Base-by-base conservation (phyloP, 2,329 filamentous ascomycete genomes). In the Seiridium cupressi region DNA sequence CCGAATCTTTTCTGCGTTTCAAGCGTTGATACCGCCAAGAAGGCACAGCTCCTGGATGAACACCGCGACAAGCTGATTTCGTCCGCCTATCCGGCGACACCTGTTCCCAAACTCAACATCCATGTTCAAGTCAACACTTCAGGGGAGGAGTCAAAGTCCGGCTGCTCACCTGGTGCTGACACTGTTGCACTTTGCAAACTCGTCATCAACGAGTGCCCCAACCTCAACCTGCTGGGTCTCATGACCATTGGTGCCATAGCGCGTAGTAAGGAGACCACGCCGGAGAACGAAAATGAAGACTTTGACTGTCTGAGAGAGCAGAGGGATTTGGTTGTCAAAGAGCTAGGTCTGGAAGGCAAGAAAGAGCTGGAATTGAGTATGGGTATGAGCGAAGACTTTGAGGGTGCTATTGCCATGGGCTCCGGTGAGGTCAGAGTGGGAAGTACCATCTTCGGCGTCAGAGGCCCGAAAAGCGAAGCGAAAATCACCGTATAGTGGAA, bases 181-280 rank as follows among this genome's bases (percentile, higher is more conserved):
- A 80, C 85, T 53, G 73, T 86, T 1, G 80, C 77, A 0, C 78
- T 98, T 44, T 94, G 91, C 72, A 82, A 81, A 57, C 84, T 89
- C 69, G 86, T 99, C 57, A 73, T 84, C 9, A 81, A 89, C 4
- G 80, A 85, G 44, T 49, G 44, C 55, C 88, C 91, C 1, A 83
- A 88, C 72, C 79, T 99, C 44, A 79, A 84, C 60, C 79, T 99
- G 2, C 82, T 90, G 36, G 95, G 95, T 0, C 76, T 99, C 44
- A 99, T 99, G 95, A 99, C 95, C 2, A 98, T 99, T 70, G 95
- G 95, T 1, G 93, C 94, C 18, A 96, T 98, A 73, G 94, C 93
- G 54, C 80, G 94, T 63, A 95, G 91, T 67, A 84, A 86, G 69
- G 91, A 85, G 13, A 88, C 87, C 3, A 90, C 87, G 1, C 77